Conservation (phyloP, 2,329 filamentous ascomycete genomes). For the Pestalotiopsis sp. region DNA sequence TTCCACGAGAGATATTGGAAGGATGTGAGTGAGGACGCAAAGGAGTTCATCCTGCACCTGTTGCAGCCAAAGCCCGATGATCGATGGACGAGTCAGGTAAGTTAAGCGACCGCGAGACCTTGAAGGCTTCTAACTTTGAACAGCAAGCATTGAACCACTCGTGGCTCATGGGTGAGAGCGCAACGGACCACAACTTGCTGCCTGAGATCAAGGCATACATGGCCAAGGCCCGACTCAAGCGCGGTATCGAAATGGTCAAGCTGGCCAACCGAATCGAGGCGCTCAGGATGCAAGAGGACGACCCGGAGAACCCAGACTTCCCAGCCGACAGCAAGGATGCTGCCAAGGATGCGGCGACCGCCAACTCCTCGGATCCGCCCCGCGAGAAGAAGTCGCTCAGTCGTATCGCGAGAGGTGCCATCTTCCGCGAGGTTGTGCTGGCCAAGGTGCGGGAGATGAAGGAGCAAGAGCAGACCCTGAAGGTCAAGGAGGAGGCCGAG, state of each 20-base stretch:
- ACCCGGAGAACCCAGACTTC: conserved; percentile 74
- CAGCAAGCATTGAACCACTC: conserved; percentile 78
- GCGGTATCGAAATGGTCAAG: conserved; percentile 95
- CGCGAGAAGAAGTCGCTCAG: conserved; percentile 45
- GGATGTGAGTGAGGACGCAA: conserved; percentile 92
- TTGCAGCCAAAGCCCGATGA: conserved; percentile 78
- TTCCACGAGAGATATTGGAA: conserved; percentile 99
- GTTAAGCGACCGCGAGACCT: conserved; percentile 24
- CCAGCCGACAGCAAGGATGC: conserved; percentile 64
- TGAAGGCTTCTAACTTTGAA: not conserved
- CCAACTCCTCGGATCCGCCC: conserved; percentile 25
- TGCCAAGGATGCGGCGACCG: conserved; percentile 46
- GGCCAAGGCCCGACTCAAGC: conserved; percentile 85
- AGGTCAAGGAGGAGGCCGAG: conserved; percentile 62
- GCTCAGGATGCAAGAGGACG: conserved; percentile 91
- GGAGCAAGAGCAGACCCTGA: conserved; percentile 77
- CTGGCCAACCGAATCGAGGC: conserved; percentile 93
- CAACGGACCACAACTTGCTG: conserved; percentile 94
- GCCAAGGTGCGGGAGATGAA: conserved; percentile 94
- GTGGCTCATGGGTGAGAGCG: conserved; percentile 90
- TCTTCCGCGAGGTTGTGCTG: conserved; percentile 92
- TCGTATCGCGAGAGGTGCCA: conserved; percentile 64
- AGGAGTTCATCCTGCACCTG: conserved; percentile 86
- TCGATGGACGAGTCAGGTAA: conserved; percentile 77
- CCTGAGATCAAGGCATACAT: conserved; percentile 96